Conservation (phyloP, 2,329 filamentous ascomycete genomes). For the Beauveria scarabaeidicola region DNA sequence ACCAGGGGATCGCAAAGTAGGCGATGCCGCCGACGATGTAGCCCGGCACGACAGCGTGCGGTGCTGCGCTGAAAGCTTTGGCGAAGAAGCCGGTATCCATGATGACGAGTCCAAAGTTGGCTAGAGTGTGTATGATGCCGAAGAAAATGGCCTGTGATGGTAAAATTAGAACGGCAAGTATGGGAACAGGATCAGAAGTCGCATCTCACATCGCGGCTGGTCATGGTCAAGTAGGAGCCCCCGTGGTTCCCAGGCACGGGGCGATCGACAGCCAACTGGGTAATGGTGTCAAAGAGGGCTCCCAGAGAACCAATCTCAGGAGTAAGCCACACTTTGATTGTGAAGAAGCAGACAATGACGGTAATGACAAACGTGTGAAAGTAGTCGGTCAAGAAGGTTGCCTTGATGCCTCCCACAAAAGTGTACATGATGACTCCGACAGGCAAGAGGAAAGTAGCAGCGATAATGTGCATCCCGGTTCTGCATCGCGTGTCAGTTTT, state of each 20-base stretch:
- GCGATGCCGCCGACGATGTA: constrained; percentile 45
- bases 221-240: constrained; percentile 50
- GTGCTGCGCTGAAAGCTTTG: constrained; percentile 41
- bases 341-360: constrained; percentile 42
- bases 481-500: constrained; percentile 17
- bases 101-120: constrained; percentile 45
- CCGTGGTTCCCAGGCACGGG: constrained; percentile 43
- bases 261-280: constrained; percentile 32
- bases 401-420: constrained; percentile 32
- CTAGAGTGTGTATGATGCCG: constrained; percentile 38
- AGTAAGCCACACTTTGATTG: constrained; percentile 35
- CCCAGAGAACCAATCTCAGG: constrained; percentile 39
- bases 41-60: constrained; percentile 39
- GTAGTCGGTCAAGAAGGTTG: constrained; percentile 40
- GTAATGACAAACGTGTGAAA: constrained; percentile 47
- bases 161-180: neutral
- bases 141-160: constrained; percentile 35
- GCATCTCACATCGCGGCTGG: constrained; percentile 34
- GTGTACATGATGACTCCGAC: constrained; percentile 32
- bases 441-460: constrained; percentile 36
- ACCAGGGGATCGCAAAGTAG: constrained; percentile 47
- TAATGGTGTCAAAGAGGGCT: constrained; percentile 41
- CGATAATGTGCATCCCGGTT: constrained; percentile 42
- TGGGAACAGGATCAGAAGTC: neutral
- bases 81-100: constrained; percentile 47